A percentile compares a stretch with the other conserved stretches of the same genome.
Evolutionary conservation across 2,329 filamentous ascomycete genomes (phyloP).

Genomic region (Herpotrichia juniperi): DNA sequence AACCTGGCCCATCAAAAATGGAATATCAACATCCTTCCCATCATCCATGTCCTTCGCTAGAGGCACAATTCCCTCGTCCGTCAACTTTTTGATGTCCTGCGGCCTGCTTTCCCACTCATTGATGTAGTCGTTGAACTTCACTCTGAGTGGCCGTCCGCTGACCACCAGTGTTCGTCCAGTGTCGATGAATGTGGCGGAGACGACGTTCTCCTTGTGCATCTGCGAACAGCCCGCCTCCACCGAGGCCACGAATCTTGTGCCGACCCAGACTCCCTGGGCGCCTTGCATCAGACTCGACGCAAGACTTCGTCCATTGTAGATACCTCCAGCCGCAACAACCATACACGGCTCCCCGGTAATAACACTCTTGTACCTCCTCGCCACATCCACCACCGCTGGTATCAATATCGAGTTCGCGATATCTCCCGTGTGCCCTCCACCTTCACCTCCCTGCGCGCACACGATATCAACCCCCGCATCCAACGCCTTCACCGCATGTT

Average conservation of each 20-base stretch:
- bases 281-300: slow-evolving; percentile 87
- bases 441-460: slow-evolving; percentile 91
- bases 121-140: slow-evolving; percentile 84
- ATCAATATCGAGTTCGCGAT: slow-evolving; percentile 86
- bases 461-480: slow-evolving; percentile 87
- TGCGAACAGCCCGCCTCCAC: slow-evolving; percentile 81
- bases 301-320: slow-evolving; percentile 80
- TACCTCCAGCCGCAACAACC: slow-evolving; percentile 88
- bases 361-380: slow-evolving; percentile 71
- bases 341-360: slow-evolving; percentile 74
- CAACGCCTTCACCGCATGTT: slow-evolving; percentile 87
- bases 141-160: slow-evolving; percentile 79
- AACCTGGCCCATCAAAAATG: slow-evolving; percentile 94
- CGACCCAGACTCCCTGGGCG: slow-evolving; percentile 89
- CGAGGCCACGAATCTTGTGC: slow-evolving; percentile 87
- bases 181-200: slow-evolving; percentile 77
- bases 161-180: slow-evolving; percentile 84
- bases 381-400: slow-evolving; percentile 85
- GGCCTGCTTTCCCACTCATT: slow-evolving; percentile 79
- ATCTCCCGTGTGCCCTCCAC: slow-evolving; percentile 90
- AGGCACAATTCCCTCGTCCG: slow-evolving; percentile 77
- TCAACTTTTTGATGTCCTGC: slow-evolving; percentile 75
- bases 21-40: slow-evolving; percentile 80
- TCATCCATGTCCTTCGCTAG: slow-evolving; percentile 83
- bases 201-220: slow-evolving; percentile 83